Evolutionary conservation across 2,329 filamentous ascomycete genomes (phyloP).

Genomic region (Diaporthe citrichinensis): DNA sequence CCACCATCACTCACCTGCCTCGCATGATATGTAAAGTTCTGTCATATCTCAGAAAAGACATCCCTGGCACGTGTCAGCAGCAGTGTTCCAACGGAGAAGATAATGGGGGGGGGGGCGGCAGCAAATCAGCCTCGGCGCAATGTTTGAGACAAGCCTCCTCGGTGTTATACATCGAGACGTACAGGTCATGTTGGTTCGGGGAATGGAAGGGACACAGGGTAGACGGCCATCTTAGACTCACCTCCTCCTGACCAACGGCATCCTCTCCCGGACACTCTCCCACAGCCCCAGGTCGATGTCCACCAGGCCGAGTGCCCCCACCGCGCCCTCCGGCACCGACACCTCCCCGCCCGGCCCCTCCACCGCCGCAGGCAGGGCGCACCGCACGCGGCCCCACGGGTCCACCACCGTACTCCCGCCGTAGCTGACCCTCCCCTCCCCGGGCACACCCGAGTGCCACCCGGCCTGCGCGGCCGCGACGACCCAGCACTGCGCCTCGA

Average conservation of each 20-base stretch:
- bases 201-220: not conserved
- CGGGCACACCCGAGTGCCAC: conserved; percentile 71
- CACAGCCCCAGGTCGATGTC: conserved; percentile 66
- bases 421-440: conserved; percentile 75
- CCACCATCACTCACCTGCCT: not conserved
- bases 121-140: not conserved
- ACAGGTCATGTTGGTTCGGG: not conserved
- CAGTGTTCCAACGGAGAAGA: conserved; percentile 7
- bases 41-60: conserved; percentile 38
- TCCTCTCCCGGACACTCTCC: conserved; percentile 63
- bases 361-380: conserved; percentile 68
- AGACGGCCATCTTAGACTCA: conserved; percentile 53
- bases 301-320: conserved; percentile 67
- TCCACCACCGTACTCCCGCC: conserved; percentile 88
- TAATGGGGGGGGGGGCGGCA: not conserved
- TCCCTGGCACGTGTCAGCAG: conserved; percentile 36
- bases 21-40: not conserved
- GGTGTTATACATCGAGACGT: not conserved
- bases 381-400: conserved; percentile 85
- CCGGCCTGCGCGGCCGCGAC: conserved; percentile 87
- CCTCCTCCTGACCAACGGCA: conserved; percentile 67
- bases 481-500: conserved; percentile 91
- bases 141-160: not conserved
- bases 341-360: conserved; percentile 57
- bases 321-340: conserved; percentile 51